phyloP scores from a whole-genome alignment of 306 rosid genomes.

The Cucumis sativus region DNA sequence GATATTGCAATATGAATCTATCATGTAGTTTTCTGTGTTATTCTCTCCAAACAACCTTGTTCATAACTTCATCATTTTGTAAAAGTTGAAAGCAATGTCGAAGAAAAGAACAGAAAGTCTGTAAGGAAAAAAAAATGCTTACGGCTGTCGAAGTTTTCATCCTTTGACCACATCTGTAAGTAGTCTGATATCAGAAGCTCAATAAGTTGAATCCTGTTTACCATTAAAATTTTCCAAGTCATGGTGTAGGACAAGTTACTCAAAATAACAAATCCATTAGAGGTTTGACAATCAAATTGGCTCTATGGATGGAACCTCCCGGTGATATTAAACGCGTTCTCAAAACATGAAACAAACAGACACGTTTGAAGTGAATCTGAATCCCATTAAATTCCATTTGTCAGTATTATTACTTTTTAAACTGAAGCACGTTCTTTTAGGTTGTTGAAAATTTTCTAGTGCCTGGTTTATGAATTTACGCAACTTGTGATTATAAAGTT shows the following conservation, averaged over 20 bases:
- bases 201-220: slow-evolving; percentile 72
- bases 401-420: no score
- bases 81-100: neutral
- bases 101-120: neutral
- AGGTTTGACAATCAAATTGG: neutral
- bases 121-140: slow-evolving; percentile 13
- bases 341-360: neutral
- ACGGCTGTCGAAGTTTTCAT: slow-evolving; percentile 48
- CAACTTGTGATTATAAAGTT: neutral
- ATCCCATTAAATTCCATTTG: neutral
- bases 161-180: slow-evolving; percentile 56
- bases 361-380: neutral
- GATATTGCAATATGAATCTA: no score
- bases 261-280: neutral
- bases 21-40: no score
- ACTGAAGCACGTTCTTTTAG: no score
- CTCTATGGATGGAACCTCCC: neutral
- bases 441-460: no score
- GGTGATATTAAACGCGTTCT: neutral
- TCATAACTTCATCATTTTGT: no score
- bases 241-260: neutral
- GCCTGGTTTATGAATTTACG: neutral
- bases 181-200: slow-evolving; percentile 72
- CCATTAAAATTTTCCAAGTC: slow-evolving; percentile 15
- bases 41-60: no score